phyloP scores from a whole-genome alignment of 140 eudicot genomes.

The Cichorium intybus region DNA sequence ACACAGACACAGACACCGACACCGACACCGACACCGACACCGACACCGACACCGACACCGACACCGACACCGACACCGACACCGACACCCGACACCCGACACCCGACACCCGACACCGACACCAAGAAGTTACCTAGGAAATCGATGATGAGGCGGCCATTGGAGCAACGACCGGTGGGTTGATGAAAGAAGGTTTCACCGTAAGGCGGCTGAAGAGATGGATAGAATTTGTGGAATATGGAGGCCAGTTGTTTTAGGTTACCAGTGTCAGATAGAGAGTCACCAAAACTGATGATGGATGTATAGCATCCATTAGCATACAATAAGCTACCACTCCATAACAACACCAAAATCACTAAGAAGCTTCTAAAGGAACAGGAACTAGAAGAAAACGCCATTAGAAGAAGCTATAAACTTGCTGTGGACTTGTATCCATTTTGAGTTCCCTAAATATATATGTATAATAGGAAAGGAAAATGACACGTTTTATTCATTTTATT shows the following conservation, averaged over 20 bases:
- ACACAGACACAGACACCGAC: no score
- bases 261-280: constrained; percentile 4
- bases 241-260: not conserved
- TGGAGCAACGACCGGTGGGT: constrained; percentile 14
- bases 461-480: no score
- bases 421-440: no score
- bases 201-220: constrained; percentile 1
- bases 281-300: constrained; percentile 18
- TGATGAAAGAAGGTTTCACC: constrained; percentile 10
- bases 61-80: no score
- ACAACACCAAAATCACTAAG: not conserved
- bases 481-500: no score
- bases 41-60: no score
- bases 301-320: constrained; percentile 9
- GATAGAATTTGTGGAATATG: not conserved
- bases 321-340: not conserved
- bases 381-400: not conserved
- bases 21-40: no score
- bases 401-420: no score
- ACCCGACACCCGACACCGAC: no score
- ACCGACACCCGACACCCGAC: no score
- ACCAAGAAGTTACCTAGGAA: constrained; percentile 12
- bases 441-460: no score
- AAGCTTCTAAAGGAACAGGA: not conserved
- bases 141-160: constrained; percentile 16